Conservation (phyloP, 306 rosid species). For the Casuarina cunninghamiana region DNA sequence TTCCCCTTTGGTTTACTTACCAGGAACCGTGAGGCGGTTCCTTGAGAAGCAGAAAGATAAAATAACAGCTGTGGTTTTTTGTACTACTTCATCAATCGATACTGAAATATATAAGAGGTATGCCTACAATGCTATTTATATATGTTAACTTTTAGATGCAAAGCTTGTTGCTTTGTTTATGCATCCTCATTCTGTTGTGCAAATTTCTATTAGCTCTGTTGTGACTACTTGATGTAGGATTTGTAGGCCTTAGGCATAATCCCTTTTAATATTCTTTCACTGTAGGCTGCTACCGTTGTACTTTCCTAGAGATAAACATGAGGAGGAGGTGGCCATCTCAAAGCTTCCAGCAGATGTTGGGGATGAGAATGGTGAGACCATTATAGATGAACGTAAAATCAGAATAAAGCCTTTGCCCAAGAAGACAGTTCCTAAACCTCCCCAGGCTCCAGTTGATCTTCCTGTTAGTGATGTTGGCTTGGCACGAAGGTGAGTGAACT, state of each 20-base stretch:
- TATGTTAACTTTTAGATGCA: not conserved
- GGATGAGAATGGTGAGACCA: slow-evolving; percentile 98
- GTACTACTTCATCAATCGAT: slow-evolving; percentile 76
- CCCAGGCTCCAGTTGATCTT: slow-evolving; percentile 57
- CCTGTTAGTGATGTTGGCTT: slow-evolving; percentile 76
- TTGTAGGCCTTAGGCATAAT: slow-evolving; percentile 19
- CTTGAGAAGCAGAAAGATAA: slow-evolving; percentile 92
- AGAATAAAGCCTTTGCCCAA: slow-evolving; percentile 93
- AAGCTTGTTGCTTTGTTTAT: not conserved
- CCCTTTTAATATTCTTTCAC: slow-evolving; percentile 19
- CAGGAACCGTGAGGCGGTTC: slow-evolving; percentile 94
- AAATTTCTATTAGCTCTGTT: slow-evolving; percentile 4
- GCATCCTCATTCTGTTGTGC: not conserved
- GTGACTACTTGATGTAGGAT: slow-evolving; percentile 16
- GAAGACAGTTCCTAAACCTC: slow-evolving; percentile 49
- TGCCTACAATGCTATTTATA: slow-evolving; percentile 9
- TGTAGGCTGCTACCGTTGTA: slow-evolving; percentile 93
- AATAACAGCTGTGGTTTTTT: slow-evolving; percentile 84
- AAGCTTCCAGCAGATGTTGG: slow-evolving; percentile 99
- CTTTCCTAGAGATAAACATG: slow-evolving; percentile 95
- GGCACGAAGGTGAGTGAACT: slow-evolving; percentile 63
- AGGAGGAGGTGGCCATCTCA: slow-evolving; percentile 81
- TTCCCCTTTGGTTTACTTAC: slow-evolving; percentile 23
- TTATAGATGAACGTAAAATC: slow-evolving; percentile 93
- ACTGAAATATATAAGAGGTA: slow-evolving; percentile 97